Conservation (phyloP, 345 rosid species). For the Hibiscus trionum region DNA sequence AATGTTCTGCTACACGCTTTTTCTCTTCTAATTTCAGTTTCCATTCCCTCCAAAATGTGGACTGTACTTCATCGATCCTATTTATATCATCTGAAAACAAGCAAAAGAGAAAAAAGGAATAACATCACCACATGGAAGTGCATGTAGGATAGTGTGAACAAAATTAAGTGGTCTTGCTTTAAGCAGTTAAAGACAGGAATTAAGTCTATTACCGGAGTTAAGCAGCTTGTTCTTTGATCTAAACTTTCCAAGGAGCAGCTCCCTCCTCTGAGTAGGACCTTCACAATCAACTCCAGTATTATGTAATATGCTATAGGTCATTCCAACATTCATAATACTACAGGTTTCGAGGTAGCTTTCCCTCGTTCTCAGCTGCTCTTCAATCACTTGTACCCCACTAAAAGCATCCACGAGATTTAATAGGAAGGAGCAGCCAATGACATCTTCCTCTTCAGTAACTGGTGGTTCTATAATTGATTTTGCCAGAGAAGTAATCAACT, state of each 20-base stretch:
- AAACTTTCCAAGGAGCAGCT: slow-evolving; percentile 54
- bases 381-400: slow-evolving; percentile 84
- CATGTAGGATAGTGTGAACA: not conserved
- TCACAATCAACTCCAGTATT: slow-evolving; percentile 74
- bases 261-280: slow-evolving; percentile 64
- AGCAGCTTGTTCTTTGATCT: slow-evolving; percentile 54
- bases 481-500: slow-evolving; percentile 65
- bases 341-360: slow-evolving; percentile 68
- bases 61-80: slow-evolving; percentile 67
- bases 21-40: slow-evolving; percentile 84
- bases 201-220: slow-evolving; percentile 51
- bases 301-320: slow-evolving; percentile 78
- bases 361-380: slow-evolving; percentile 77
- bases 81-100: slow-evolving; percentile 61
- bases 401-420: slow-evolving; percentile 85
- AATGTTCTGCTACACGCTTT: slow-evolving; percentile 61
- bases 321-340: slow-evolving; percentile 88
- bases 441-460: slow-evolving; percentile 76
- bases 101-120: slow-evolving; percentile 17
- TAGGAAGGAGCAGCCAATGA: slow-evolving; percentile 71
- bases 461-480: slow-evolving; percentile 81
- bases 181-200: not conserved
- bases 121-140: slow-evolving; percentile 1
- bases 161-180: not conserved
- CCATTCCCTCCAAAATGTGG: slow-evolving; percentile 97